Evolutionary conservation across 2,329 filamentous ascomycete genomes (phyloP), one percentile per base, ranked within the genome.

Genomic region (Orbilia oligospora): DNA sequence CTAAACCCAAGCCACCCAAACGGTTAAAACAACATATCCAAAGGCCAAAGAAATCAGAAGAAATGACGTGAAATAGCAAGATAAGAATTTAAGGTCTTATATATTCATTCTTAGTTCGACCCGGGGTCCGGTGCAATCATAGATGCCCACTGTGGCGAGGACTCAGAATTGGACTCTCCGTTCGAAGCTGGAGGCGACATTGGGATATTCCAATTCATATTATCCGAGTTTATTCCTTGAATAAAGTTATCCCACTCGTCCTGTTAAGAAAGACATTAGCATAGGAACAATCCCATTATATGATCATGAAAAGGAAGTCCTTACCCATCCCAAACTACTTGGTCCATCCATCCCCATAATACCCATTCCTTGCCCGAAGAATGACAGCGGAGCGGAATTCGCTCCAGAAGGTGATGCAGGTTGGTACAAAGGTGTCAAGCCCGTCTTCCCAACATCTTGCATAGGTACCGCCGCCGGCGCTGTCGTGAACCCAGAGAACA

Each of bases 191-290:
- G 53, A 16, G 72, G 73, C 16, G 73, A 77, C 63, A 77, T 55
- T 22, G 73, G 73, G 27, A 77, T 48, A 55, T 48, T 77, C 73
- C 73, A 77, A 63, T 61, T 80, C 64, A 77, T 79, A 14, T 71
- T 55, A 55, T 82, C 81, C 36, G 81, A 73, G 36, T 78, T 81
- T 46, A 82, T 81, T 55, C 80, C 81, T 64, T 82, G 80, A 46
- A 82, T 81, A 46, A 81, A 82, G 12, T 72, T 80, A 66, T 82
- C 81, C 81, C 81, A 82, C 48, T 82, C 80, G 49, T 81, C 80
- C 81, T 81, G 72, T 44, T 22, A 58, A 6, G 22, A 10, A 24
- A n/a, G 56, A 48, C 1, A 38, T 58, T 51, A 66, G 49, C 49
- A 71, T 38, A 9, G 20, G 30, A 33, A 16, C 0, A 67, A 65